These are phyloP conservation scores for Chalciporus sp. DNA, from an alignment of 1,284 basidiomycete genomes.

Conservation along the genomic window DNA sequence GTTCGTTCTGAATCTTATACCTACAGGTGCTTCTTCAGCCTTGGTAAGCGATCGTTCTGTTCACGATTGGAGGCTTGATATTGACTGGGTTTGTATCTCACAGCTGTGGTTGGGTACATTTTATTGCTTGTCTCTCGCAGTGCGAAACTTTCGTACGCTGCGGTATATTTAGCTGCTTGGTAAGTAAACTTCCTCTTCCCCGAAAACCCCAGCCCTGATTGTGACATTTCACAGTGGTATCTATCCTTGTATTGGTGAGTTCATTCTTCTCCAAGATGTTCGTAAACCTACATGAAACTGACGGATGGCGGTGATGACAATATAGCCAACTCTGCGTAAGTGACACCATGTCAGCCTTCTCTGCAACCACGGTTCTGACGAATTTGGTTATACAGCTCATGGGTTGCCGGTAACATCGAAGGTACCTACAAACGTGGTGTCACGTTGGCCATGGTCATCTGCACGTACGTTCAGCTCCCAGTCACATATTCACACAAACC, in stretches of 20 bases:
- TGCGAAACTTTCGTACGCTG: conserved; percentile 68
- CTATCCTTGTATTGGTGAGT: conserved; percentile 69
- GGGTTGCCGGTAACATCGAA: conserved; percentile 75
- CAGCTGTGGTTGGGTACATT: conserved; percentile 62
- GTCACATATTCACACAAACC: neutral
- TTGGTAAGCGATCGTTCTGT: conserved; percentile 37
- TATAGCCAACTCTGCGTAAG: conserved; percentile 65
- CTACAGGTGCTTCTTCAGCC: conserved; percentile 37
- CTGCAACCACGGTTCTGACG: conserved; percentile 1
- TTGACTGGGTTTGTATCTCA: conserved; percentile 5
- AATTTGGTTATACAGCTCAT: conserved; percentile 45
- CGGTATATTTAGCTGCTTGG: conserved; percentile 70
- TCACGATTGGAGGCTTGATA: neutral
- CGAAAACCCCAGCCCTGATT: conserved; percentile 6
- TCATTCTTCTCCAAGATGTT: neutral
- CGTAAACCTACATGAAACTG: neutral
- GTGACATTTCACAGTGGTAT: conserved; percentile 51
- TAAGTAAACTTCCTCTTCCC: conserved; percentile 38
- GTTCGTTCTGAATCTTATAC: neutral
- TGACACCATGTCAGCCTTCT: neutral
- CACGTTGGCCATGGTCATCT: conserved; percentile 69
- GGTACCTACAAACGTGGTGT: conserved; percentile 78
- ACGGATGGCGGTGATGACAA: neutral
- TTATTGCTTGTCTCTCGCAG: conserved; percentile 65
- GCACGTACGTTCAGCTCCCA: conserved; percentile 46